A percentile compares a stretch with the other conserved stretches of the same genome.
Evolutionary conservation across 2,329 filamentous ascomycete species (phyloP).

Genomic region (Ramichloridium luteum): DNA sequence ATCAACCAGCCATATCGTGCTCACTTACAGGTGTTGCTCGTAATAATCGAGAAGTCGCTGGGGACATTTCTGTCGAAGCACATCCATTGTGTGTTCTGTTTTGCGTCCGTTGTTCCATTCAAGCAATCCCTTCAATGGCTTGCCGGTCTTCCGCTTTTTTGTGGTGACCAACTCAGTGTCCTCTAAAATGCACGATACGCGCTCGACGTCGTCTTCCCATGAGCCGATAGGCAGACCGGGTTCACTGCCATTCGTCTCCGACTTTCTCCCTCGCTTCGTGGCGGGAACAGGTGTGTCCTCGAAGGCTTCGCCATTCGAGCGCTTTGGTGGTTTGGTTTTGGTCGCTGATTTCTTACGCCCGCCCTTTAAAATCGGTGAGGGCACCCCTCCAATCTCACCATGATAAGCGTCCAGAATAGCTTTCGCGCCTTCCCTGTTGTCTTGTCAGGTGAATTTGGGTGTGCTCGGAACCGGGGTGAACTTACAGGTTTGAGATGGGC

Average conservation of each 20-base stretch:
- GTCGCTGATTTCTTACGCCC: slow-evolving; percentile 18
- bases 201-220: slow-evolving; percentile 66
- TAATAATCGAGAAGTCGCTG: slow-evolving; percentile 44
- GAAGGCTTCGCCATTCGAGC: slow-evolving; percentile 11
- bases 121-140: slow-evolving; percentile 53
- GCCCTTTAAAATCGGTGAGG: slow-evolving; percentile 26
- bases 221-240: slow-evolving; percentile 47
- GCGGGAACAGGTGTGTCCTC: slow-evolving; percentile 18
- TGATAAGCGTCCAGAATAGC: slow-evolving; percentile 56
- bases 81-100: slow-evolving; percentile 56
- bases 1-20: too few species aligned
- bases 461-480: slow-evolving; percentile 1
- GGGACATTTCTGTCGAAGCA: slow-evolving; percentile 64
- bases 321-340: slow-evolving; percentile 16
- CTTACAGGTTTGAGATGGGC: slow-evolving; percentile 58
- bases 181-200: too few species aligned
- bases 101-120: slow-evolving; percentile 64
- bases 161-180: slow-evolving; percentile 11
- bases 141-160: slow-evolving; percentile 17
- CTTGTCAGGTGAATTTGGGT: slow-evolving; percentile 1
- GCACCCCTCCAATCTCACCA: slow-evolving; percentile 49
- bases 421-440: slow-evolving; percentile 23
- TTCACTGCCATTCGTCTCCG: slow-evolving; percentile 21
- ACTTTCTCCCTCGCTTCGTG: slow-evolving; percentile 18
- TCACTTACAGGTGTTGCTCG: slow-evolving; percentile 28